Conservation (phyloP, 2,329 filamentous ascomycete genomes). For the Paecilomyces fulvus region DNA sequence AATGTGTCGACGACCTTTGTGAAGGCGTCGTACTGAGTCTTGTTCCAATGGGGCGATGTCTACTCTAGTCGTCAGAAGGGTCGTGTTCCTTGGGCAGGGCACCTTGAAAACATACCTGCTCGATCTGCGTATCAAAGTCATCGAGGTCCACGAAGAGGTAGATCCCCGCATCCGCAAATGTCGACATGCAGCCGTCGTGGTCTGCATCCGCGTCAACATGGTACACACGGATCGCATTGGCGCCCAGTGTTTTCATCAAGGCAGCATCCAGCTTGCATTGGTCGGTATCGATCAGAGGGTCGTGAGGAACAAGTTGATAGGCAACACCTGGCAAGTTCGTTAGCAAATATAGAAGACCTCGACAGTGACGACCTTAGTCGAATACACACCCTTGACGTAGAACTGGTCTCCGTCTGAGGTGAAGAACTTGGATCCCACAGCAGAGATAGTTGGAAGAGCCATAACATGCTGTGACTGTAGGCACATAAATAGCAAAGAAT, state of each 20-base stretch:
- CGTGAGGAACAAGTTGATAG: constrained; percentile 58
- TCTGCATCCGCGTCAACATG: constrained; percentile 66
- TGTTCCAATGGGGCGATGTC: constrained; percentile 60
- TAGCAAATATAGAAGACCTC: not conserved
- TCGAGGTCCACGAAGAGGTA: constrained; percentile 77
- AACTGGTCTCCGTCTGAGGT: constrained; percentile 71
- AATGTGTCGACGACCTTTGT: constrained; percentile 68
- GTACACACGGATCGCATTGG: constrained; percentile 81
- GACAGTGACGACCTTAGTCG: not conserved
- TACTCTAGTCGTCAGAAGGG: constrained; percentile 18
- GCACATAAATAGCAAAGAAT: constrained; percentile 18
- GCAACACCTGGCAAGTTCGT: constrained; percentile 53
- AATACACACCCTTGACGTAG: constrained; percentile 63
- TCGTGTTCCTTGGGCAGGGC: not conserved
- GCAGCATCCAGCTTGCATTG: constrained; percentile 69
- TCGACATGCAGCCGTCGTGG: constrained; percentile 73
- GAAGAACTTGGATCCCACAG: constrained; percentile 77
- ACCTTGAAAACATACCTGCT: constrained; percentile 23
- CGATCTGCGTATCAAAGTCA: constrained; percentile 38
- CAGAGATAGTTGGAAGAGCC: constrained; percentile 49
- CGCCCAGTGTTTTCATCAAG: constrained; percentile 71
- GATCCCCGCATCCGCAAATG: constrained; percentile 70
- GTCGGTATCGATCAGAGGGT: constrained; percentile 65
- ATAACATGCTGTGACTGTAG: constrained; percentile 19
- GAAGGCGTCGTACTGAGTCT: constrained; percentile 61